A percentile compares a stretch with the other conserved stretches of the same genome.
These are phyloP conservation scores for Trypanosoma rangeli DNA, from an alignment of 208 protist species.

Conservation along the genomic window DNA sequence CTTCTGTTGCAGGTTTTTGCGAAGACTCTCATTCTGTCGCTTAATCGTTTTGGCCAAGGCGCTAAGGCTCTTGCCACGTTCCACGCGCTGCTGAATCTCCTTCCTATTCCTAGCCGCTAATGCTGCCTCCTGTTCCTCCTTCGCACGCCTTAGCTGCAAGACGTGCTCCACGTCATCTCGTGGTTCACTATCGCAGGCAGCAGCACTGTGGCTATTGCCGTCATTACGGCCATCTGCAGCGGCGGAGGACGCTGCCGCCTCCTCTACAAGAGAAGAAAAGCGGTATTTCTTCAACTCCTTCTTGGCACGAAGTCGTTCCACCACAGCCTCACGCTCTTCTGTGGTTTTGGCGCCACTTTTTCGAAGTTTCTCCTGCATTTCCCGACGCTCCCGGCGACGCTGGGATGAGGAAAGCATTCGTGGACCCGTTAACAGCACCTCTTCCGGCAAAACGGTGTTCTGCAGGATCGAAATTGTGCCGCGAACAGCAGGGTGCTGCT, in stretches of 20 bases:
- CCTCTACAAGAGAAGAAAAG: slow-evolving; percentile 46
- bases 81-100: slow-evolving; percentile 80
- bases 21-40: slow-evolving; percentile 74
- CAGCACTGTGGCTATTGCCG: too few relatives aligned
- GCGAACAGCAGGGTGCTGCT: slow-evolving; percentile 79
- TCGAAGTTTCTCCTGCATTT: slow-evolving; percentile 63
- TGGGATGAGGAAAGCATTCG: slow-evolving; percentile 68
- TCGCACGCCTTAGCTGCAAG: slow-evolving; percentile 36
- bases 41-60: slow-evolving; percentile 80
- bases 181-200: slow-evolving; percentile 32
- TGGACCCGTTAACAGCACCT: slow-evolving; percentile 69
- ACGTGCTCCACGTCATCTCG: slow-evolving; percentile 58
- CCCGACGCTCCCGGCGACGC: slow-evolving; percentile 66
- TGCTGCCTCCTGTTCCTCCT: slow-evolving; percentile 42
- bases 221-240: slow-evolving; percentile 23
- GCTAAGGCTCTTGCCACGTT: slow-evolving; percentile 75
- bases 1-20: slow-evolving; percentile 59
- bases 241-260: slow-evolving; percentile 23
- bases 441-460: slow-evolving; percentile 82
- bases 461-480: slow-evolving; percentile 67
- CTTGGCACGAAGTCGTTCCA: slow-evolving; percentile 51
- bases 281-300: slow-evolving; percentile 66
- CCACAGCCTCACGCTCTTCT: slow-evolving; percentile 36
- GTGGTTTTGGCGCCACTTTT: slow-evolving; percentile 31
- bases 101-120: slow-evolving; percentile 55